Conservation (phyloP, 2,329 filamentous ascomycete species). For the Trichoderma simmonsii region DNA sequence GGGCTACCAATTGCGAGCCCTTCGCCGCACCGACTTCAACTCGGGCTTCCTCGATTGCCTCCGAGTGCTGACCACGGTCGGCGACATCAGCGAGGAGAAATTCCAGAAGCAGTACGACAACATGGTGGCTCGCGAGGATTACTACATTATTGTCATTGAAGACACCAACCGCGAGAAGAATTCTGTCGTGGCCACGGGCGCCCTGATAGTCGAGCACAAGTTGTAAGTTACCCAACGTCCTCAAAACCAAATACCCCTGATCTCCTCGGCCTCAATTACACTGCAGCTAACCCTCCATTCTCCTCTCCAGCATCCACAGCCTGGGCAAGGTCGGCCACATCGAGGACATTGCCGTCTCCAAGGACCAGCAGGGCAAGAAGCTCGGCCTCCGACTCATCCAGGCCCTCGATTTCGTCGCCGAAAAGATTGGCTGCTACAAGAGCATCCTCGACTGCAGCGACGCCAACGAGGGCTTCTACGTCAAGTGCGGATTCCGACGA, state of each 20-base stretch:
- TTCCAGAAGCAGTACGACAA: constrained; percentile 81
- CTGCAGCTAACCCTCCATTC: constrained; percentile 21
- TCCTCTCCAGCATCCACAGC: constrained; percentile 63
- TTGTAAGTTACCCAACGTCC: constrained; percentile 55
- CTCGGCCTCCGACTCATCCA: constrained; percentile 89
- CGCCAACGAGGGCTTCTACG: constrained; percentile 94
- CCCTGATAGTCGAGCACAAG: constrained; percentile 88
- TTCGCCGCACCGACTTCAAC: constrained; percentile 74
- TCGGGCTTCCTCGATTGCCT: constrained; percentile 87
- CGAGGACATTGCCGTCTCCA: constrained; percentile 93
- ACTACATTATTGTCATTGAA: constrained; percentile 84
- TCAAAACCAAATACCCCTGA: not conserved
- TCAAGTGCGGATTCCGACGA: constrained; percentile 93
- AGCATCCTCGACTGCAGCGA: constrained; percentile 95
- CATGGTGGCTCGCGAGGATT: constrained; percentile 71
- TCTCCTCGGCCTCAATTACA: not conserved
- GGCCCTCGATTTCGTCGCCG: constrained; percentile 83
- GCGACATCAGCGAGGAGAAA: constrained; percentile 71
- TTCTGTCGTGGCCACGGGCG: constrained; percentile 84
- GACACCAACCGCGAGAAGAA: constrained; percentile 57
- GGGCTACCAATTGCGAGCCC: constrained; percentile 78
- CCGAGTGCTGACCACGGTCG: constrained; percentile 87
- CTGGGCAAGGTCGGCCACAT: constrained; percentile 88
- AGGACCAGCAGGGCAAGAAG: constrained; percentile 97
- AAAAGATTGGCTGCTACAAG: constrained; percentile 93